Base-by-base conservation (phyloP, 768 basidiomycete genomes). In the Mycena metata region DNA sequence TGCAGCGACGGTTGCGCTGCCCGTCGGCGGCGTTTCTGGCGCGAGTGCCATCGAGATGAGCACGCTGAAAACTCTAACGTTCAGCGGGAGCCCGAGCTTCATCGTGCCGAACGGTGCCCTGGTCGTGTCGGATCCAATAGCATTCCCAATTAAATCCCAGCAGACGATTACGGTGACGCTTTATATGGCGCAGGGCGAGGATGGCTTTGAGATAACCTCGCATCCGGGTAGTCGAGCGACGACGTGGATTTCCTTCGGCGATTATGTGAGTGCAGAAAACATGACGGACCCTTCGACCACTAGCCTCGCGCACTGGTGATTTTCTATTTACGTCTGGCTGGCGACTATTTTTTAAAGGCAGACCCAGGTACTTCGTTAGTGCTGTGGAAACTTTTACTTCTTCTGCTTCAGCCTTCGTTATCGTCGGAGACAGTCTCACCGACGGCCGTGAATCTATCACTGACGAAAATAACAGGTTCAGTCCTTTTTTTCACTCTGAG, bases 381-480 rank as follows among this genome's bases (percentile, higher is more conserved):
- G 81, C 82, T 0, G 78, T 86, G 15, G 83, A 85, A 60, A 81
- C 77, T 1, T 83, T 80, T 77, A 78, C 78, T 0, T 77, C 81
- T 7, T 66, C 66, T 8, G 73, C 70, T 0, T 72, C 75, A 36
- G 74, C 80, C 9, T 77, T 85, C 30, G 81, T 79, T 35, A 82
- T 87, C 62, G 80, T 87, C 36, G 86, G 86, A 5, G 86, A 87
- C 75, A 86, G 84, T 71, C 84, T 86, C 62, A 87, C 86, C 3
- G 86, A 87, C 66, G 86, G 86, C n/a, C 81, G 85, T 35, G 85
- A 79, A 85, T 83, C 72, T 77, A 76, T 54, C 30, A 82, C 79
- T 13, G 79, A 87, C 70, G 71, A 65, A 51, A 86, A 87, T 72
- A 80, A 86, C 77, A 78, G 86, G 82, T 82, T 36, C 39, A 72